phyloP scores from a whole-genome alignment of 2,329 filamentous ascomycete genomes.

The Ophiostoma australiae region DNA sequence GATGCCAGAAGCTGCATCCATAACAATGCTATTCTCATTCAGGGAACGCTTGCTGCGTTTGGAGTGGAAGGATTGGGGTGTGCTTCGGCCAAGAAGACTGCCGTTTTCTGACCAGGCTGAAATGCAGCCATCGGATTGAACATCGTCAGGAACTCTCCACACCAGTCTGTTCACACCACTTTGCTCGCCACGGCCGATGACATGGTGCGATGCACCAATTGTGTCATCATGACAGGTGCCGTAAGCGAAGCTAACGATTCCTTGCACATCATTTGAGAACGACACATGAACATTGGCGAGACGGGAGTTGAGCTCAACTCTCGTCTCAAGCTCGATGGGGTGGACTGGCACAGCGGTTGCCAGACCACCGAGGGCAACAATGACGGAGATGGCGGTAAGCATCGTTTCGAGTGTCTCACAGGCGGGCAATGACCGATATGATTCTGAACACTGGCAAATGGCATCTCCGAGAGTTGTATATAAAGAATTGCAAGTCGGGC shows the following conservation, averaged over 20 bases:
- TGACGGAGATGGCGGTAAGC: background rate
- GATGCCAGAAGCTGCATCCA: background rate
- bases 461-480: background rate
- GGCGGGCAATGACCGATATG: background rate
- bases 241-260: constrained; percentile 7
- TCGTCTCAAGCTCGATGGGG: background rate
- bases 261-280: background rate
- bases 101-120: constrained; percentile 9
- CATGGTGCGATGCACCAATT: background rate
- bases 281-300: constrained; percentile 1
- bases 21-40: background rate
- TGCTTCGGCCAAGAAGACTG: background rate
- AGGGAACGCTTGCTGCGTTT: constrained; percentile 8
- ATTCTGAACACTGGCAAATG: background rate
- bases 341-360: background rate
- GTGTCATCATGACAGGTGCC: background rate
- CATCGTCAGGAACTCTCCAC: constrained; percentile 9
- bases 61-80: background rate
- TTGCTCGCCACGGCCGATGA: background rate
- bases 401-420: background rate
- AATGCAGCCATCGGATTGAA: background rate
- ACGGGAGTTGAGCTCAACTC: background rate
- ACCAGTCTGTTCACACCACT: background rate
- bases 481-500: background rate
- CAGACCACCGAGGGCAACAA: background rate